Evolutionary conservation across 129 eudicot species (phyloP).

Genomic region (Calendula officinalis): DNA sequence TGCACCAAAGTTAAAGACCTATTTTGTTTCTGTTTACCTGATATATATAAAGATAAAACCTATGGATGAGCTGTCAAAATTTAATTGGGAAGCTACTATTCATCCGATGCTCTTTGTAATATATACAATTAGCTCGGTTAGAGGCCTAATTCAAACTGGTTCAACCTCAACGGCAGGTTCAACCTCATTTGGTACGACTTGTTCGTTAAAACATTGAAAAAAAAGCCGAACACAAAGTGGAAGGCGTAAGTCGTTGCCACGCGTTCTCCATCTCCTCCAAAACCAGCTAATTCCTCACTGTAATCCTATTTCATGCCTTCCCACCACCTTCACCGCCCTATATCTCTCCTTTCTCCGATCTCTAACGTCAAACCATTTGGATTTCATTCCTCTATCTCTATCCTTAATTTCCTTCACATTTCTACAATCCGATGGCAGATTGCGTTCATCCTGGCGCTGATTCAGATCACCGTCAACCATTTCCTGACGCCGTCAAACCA

Average conservation of each 20-base stretch:
- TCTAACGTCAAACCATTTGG: not conserved
- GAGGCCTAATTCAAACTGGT: no score
- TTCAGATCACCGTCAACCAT: not conserved
- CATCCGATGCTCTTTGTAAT: no score
- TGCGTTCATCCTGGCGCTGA: conserved; percentile 33
- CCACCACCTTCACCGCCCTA: conserved; percentile 5
- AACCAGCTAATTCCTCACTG: conserved; percentile 30
- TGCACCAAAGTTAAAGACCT: no score
- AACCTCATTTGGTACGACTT: no score
- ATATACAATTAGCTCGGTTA: no score
- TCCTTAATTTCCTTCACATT: not conserved
- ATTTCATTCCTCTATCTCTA: not conserved
- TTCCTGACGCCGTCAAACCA: conserved; percentile 7
- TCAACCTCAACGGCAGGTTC: no score
- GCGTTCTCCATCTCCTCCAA: not conserved
- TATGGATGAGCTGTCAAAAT: no score
- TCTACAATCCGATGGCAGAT: conserved; percentile 21
- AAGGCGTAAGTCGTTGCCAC: conserved; percentile 5
- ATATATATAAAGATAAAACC: no score
- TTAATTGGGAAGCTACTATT: no score
- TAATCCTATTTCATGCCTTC: conserved; percentile 24
- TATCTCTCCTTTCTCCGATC: not conserved
- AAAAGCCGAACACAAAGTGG: no score
- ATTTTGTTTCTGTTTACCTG: no score
- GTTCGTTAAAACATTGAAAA: no score